Percentiles rank a stretch among this genome's conserved stretches.
These are phyloP conservation scores for Quercus engelmannii DNA, from an alignment of 306 rosid genomes.

Conservation along the genomic window DNA sequence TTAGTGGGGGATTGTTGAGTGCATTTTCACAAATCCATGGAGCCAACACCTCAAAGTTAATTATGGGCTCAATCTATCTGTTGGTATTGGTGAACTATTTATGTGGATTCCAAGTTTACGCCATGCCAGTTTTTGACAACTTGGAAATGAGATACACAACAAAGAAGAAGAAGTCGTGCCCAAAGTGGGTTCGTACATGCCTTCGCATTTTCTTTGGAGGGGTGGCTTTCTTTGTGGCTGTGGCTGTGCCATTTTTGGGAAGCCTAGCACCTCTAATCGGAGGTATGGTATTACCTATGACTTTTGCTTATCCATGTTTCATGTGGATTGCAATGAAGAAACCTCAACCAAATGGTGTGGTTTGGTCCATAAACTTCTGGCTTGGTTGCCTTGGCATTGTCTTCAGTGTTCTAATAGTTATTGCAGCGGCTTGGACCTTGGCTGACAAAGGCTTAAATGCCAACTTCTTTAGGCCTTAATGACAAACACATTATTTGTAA, in stretches of 20 bases:
- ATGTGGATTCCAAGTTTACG: slow-evolving; percentile 55
- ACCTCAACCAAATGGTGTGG: slow-evolving; percentile 20
- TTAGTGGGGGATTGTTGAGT: slow-evolving; percentile 29
- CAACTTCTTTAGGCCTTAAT: slow-evolving; percentile 60
- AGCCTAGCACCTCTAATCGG: slow-evolving; percentile 43
- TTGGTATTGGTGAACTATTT: slow-evolving; percentile 37
- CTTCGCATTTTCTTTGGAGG: slow-evolving; percentile 54
- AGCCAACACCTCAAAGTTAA: slow-evolving; percentile 28
- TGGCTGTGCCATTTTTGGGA: slow-evolving; percentile 64
- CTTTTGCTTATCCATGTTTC: slow-evolving; percentile 72
- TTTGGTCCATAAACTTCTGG: slow-evolving; percentile 39
- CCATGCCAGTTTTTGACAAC: slow-evolving; percentile 63
- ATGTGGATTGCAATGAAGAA: slow-evolving; percentile 71
- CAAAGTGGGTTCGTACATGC: slow-evolving; percentile 25
- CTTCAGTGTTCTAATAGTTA: slow-evolving; percentile 40
- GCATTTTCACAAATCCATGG: slow-evolving; percentile 39
- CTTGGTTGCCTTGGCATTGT: slow-evolving; percentile 59
- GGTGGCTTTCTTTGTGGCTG: slow-evolving; percentile 37
- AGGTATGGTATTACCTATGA: slow-evolving; percentile 54
- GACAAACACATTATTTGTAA: not conserved
- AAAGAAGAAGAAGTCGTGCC: slow-evolving; percentile 39
- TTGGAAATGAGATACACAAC: slow-evolving; percentile 39
- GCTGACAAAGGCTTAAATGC: slow-evolving; percentile 40
- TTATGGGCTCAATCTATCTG: slow-evolving; percentile 40
- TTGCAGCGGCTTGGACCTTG: slow-evolving; percentile 41